Conservation (phyloP, 306 rosid genomes). For the Cucurbita ficifolia region DNA sequence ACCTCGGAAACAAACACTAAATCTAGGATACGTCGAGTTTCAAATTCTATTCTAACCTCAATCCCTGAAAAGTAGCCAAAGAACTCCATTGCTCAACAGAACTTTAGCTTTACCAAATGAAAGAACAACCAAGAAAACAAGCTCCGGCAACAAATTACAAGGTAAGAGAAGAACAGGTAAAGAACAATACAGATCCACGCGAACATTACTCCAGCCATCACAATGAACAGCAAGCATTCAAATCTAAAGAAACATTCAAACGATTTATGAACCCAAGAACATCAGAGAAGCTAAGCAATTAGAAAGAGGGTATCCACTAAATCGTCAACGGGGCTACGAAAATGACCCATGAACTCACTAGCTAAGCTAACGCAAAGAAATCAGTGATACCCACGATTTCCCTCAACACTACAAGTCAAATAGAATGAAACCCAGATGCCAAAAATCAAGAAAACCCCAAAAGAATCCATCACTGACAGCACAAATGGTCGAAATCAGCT, state of each 20-base stretch:
- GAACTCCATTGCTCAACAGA: background rate
- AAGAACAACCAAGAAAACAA: background rate
- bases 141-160: background rate
- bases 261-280: background rate
- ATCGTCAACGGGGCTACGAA: background rate
- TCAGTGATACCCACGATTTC: background rate
- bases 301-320: background rate
- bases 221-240: background rate
- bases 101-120: background rate
- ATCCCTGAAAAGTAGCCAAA: background rate
- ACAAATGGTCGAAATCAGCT: background rate
- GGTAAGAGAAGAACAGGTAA: background rate
- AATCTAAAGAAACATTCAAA: background rate
- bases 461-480: background rate
- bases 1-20: too few species aligned
- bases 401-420: background rate
- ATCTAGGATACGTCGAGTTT: too few species aligned
- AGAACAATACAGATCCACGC: constrained; percentile 2
- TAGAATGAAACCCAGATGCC: background rate
- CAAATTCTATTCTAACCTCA: background rate
- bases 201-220: background rate
- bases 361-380: background rate
- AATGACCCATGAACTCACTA: background rate
- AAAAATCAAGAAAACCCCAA: background rate
- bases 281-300: background rate